A percentile compares a stretch with the other conserved stretches of the same genome.
phyloP scores from a whole-genome alignment of 75 land plant genomes.

The Cupressus sempervirens region DNA sequence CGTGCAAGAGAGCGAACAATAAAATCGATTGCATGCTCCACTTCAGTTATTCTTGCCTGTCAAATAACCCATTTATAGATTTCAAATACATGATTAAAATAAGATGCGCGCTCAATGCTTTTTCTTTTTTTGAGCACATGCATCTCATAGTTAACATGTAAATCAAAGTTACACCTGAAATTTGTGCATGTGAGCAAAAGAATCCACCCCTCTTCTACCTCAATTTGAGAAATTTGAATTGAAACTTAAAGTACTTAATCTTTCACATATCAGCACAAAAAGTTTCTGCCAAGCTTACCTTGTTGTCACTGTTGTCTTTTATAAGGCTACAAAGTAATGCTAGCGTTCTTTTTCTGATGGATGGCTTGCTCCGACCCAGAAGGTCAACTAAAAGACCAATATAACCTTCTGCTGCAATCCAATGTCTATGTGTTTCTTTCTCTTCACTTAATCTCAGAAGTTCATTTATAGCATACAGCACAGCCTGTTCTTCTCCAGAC shows the following conservation, averaged over 20 bases:
- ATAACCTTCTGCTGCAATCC: conserved; percentile 60
- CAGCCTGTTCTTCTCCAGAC: conserved; percentile 37
- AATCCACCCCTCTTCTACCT: neutral
- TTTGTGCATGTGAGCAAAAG: neutral
- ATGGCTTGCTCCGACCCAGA: conserved; percentile 25
- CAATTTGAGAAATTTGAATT: neutral
- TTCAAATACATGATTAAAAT: neutral
- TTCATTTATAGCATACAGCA: conserved; percentile 29
- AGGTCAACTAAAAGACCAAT: conserved; percentile 40
- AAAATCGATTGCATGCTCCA: conserved; percentile 38
- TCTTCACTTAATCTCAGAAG: conserved; percentile 48
- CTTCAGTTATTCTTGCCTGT: conserved; percentile 52
- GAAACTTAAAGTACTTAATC: neutral
- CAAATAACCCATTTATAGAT: neutral
- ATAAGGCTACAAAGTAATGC: conserved; percentile 45
- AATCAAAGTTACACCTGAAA: neutral
- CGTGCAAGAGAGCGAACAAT: conserved; percentile 58
- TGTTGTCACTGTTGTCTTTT: conserved; percentile 43
- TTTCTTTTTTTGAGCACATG: neutral
- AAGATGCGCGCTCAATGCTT: neutral
- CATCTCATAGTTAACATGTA: neutral
- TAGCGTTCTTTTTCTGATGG: conserved; percentile 42
- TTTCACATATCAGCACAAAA: conserved; percentile 8
- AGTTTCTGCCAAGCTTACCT: conserved; percentile 33
- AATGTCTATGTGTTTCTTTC: conserved; percentile 42